Percentiles rank a stretch among this genome's conserved stretches.
Evolutionary conservation across 805 yeast species (phyloP).

Genomic region (Schwanniomyces vanrijiae): DNA sequence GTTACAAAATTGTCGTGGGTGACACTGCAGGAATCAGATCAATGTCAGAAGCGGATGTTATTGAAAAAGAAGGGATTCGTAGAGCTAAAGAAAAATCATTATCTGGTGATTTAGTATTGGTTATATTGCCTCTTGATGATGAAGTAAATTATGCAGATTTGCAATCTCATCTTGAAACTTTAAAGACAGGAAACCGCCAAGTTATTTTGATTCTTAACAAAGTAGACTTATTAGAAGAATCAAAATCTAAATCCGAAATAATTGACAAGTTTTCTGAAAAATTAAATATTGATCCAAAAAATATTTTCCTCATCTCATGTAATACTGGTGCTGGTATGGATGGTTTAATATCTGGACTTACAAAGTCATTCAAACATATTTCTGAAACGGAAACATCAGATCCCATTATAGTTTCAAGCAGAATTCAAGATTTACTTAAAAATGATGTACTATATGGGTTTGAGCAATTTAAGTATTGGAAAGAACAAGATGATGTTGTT

Average conservation of each 20-base stretch:
- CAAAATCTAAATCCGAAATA: not conserved
- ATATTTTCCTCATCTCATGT: slow-evolving; percentile 57
- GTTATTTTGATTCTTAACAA: slow-evolving; percentile 59
- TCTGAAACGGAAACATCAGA: slow-evolving; percentile 53
- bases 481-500: slow-evolving; percentile 65
- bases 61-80: slow-evolving; percentile 79
- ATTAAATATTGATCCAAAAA: slow-evolving; percentile 11
- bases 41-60: slow-evolving; percentile 45
- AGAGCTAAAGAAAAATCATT: slow-evolving; percentile 65
- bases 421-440: slow-evolving; percentile 73
- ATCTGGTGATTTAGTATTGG: slow-evolving; percentile 67
- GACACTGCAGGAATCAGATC: slow-evolving; percentile 92
- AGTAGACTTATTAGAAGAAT: slow-evolving; percentile 43
- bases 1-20: slow-evolving; percentile 79
- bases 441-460: slow-evolving; percentile 79
- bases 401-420: slow-evolving; percentile 70
- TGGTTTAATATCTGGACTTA: slow-evolving; percentile 42
- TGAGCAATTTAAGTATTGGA: slow-evolving; percentile 55
- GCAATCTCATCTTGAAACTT: slow-evolving; percentile 31
- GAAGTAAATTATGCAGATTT: slow-evolving; percentile 33
- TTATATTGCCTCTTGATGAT: slow-evolving; percentile 55
- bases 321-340: slow-evolving; percentile 54
- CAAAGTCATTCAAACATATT: slow-evolving; percentile 45
- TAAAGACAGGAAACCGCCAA: slow-evolving; percentile 27
- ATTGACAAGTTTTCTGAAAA: slow-evolving; percentile 5